Base-by-base conservation (phyloP, 345 rosid species). In the Ceriops decandra region DNA sequence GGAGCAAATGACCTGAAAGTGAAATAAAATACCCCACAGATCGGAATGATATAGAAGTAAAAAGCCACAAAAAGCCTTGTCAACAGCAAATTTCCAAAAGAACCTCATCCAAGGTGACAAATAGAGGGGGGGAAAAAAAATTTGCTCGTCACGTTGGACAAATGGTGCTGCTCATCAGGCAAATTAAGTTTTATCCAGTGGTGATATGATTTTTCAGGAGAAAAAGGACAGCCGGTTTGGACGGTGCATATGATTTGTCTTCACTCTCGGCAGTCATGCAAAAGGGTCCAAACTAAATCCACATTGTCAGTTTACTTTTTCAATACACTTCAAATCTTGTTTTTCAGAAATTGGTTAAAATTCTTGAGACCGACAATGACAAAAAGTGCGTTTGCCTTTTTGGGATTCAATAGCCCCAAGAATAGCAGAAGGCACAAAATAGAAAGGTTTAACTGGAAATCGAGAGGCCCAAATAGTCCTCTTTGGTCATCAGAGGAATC, bases 1-100 rank as follows among this genome's bases (percentile, higher is more conserved):
- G 35, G 93, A 88, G 68, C 93, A 88, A 27, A 90, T 74, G 36
- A 90, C 87, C 96, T 86, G 88, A 21, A 22, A 60, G 38, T 46
- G 21, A 11, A 42, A 42, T 13, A 42, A 42, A 42, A 42, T 42
- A 42, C 5, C 49, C 13, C 4, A 42, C 49, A 42, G 49, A 15
- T 42, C 17, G 3, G 49, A 42, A 42, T 42, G 13, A 13, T 42
- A 33, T 42, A 42, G 49, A 11, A 42, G 49, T 6, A 24, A 9
- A 21, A 2, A 8, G 36, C 36, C 21, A n/a, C 54, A n/a, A 53
- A 54, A 5, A 2, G 21, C 24, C 42, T 20, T n/a, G 4, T 36
- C 24, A 24, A 38, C 8, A 10, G 27, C 32, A 24, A 0, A 21
- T 10, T 65, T 52, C 31, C 15, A 13, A 64, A 19, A 7, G 19